phyloP scores from a whole-genome alignment of 78 protist species.

The Parvularia atlantis region DNA sequence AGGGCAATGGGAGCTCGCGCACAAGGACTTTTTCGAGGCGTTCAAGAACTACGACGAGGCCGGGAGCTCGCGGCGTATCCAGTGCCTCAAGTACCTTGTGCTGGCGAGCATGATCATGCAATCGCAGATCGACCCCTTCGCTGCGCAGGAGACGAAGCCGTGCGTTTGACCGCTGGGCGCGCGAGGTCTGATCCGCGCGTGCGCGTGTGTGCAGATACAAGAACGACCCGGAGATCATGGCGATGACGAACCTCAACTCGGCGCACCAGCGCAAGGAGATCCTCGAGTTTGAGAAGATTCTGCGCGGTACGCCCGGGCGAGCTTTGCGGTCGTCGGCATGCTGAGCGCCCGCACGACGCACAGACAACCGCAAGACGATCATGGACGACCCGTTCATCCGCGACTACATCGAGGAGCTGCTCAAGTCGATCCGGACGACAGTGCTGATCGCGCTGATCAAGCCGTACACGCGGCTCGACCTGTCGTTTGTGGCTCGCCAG shows the following conservation, averaged over 20 bases:
- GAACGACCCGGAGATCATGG: slow-evolving; percentile 83
- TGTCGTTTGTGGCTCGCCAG: slow-evolving; percentile 76
- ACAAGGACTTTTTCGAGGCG: slow-evolving; percentile 92
- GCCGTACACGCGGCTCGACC: slow-evolving; percentile 83
- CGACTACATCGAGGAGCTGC: slow-evolving; percentile 69
- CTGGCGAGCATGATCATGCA: slow-evolving; percentile 82
- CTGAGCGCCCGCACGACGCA: too few species aligned
- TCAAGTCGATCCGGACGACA: slow-evolving; percentile 54
- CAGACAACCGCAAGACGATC: slow-evolving; percentile 44
- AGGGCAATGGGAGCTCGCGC: slow-evolving; percentile 76
- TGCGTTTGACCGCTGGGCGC: not conserved
- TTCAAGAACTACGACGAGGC: slow-evolving; percentile 94
- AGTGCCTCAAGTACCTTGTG: slow-evolving; percentile 85
- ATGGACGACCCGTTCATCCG: slow-evolving; percentile 82
- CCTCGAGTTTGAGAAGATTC: slow-evolving; percentile 67
- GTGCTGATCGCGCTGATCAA: slow-evolving; percentile 66
- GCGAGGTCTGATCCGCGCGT: too few species aligned
- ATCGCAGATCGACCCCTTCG: slow-evolving; percentile 85
- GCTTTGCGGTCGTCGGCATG: too few species aligned
- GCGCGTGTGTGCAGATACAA: slow-evolving; percentile 47
- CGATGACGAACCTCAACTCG: slow-evolving; percentile 73
- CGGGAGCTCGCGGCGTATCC: slow-evolving; percentile 64
- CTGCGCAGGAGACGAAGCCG: slow-evolving; percentile 47
- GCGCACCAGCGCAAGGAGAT: slow-evolving; percentile 70
- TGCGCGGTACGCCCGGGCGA: slow-evolving; percentile 2